Evolutionary conservation across 768 basidiomycete species (phyloP), one percentile per base, ranked within the genome.

Genomic region (Hortiboletus campestris): DNA sequence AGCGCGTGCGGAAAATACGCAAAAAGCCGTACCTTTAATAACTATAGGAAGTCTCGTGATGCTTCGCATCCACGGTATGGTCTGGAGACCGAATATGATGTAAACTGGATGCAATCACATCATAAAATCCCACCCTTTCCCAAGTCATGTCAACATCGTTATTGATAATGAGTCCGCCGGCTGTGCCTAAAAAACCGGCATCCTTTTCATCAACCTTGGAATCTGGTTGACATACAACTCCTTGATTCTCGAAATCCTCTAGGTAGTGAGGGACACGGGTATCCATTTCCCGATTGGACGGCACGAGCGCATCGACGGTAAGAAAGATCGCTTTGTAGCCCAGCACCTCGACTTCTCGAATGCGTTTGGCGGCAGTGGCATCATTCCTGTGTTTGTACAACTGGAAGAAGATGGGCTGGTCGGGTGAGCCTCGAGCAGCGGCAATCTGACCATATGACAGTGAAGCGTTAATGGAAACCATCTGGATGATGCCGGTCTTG

Each of bases 281-380:
- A 63, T 93, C 91, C 52, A 79, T 74, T 70, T 93, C 91, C 44
- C 93, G 80, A 62, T 93, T 94, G 10, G 90, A 88, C 2, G 86
- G 77, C 39, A 88, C 83, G n/a, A 91, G 77, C 0, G 91, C 89
- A 71, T 98, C 94, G 3, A 96, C 94, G 2, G 94, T 97, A 51
- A 98, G 76, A 69, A 92, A 92, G 55, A 98, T 89, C 1, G 90
- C 93, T 46, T 87, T 91, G 72, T 89, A 95, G 0, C 92, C 91
- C 4, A 90, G 72, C 31, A 70, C 67, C 55, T 88, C 87, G 20
- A 92, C 81, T 47, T 89, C 84, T 44, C 79, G 78, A 16, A 97
- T 80, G 29, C 90, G 82, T 57, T 79, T 77, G 65, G 84, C 85
- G 2, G 92, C 91, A 35, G 79, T 76, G 14, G 72, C 64, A 54